Evolutionary conservation across 73 alveolate species (phyloP).

Genomic region (Paramecium sexaurelia): DNA sequence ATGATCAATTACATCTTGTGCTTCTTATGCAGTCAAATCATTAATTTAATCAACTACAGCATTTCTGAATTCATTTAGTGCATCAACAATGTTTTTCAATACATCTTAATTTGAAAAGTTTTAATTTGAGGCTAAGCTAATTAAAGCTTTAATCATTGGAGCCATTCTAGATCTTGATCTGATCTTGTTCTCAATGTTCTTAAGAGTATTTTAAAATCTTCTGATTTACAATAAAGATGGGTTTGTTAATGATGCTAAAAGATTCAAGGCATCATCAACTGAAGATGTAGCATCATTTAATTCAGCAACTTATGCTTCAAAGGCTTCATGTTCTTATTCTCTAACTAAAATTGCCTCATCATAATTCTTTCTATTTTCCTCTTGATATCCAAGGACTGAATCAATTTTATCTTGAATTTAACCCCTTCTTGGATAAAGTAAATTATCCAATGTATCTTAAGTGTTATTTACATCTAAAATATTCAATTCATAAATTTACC

Average conservation of each 20-base stretch:
- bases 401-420: neutral
- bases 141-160: slow-evolving; percentile 43
- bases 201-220: slow-evolving; percentile 46
- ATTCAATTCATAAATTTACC: neutral
- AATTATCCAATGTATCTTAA: slow-evolving; percentile 39
- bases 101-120: slow-evolving; percentile 13
- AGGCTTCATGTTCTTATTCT: slow-evolving; percentile 41
- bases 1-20: slow-evolving; percentile 20
- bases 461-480: slow-evolving; percentile 10
- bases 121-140: slow-evolving; percentile 29
- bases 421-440: slow-evolving; percentile 25
- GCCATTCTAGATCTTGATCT: slow-evolving; percentile 50
- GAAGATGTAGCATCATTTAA: slow-evolving; percentile 49
- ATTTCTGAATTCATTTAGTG: slow-evolving; percentile 42
- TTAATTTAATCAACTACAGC: slow-evolving; percentile 22
- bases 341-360: slow-evolving; percentile 51
- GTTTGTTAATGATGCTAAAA: neutral
- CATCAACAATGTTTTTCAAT: slow-evolving; percentile 11
- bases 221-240: slow-evolving; percentile 22
- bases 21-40: slow-evolving; percentile 48
- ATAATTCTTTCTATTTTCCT: slow-evolving; percentile 44
- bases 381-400: slow-evolving; percentile 22
- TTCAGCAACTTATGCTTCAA: slow-evolving; percentile 44
- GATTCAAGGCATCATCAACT: slow-evolving; percentile 41
- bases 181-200: neutral